Base-by-base conservation (phyloP, 2,329 filamentous ascomycete species). In the Clarireedia hainanense region DNA sequence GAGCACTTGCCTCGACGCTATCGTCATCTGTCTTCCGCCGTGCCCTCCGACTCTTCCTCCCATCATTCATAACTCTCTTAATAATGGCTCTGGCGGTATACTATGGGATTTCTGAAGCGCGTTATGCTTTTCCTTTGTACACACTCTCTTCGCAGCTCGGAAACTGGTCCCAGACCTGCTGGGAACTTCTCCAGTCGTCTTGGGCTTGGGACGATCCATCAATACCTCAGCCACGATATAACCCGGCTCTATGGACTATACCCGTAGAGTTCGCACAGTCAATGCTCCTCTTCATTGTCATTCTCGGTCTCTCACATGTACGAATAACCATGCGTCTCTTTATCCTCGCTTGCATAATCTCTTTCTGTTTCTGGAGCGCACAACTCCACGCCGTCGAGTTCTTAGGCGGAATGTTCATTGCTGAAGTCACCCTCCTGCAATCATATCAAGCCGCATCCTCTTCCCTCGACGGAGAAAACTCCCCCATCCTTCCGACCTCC, bases 11-110 rank as follows among this genome's bases (percentile, higher is more conserved):
- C 54, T 65, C 67, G 4, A 71, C 72, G 2, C 67, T 79, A 4
- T 71, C 74, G 0, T 77, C 75, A 3, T 75, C 75, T 4, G 69
- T 74, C 6, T 76, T 79, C 58, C 72, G 76, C 37, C 71, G 76
- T 15, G 72, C 73, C 3, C 65, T 77, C 14, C 71, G 76, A 12
- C 70, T 79, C 1, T 76, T 75, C 59, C 67, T 75, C 6, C 76
- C 76, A 0, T 74, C 74, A 9, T 59, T 74, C 17, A 70, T 72
- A 7, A 74, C 73, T 30, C 73, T 75, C 0, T 71, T 76, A 34
- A 63, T 73, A 45, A 68, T 77, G 57, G 75, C 75, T 14, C 67
- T 75, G 15, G 63, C 76, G 20, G 58, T 77, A 26, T 73, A 76
- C 58, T 75, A 71, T 58, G 64, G 73, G 59, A 70, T 74, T 58